Evolutionary conservation across 768 basidiomycete genomes (phyloP), one percentile per base, ranked within the genome.

Genomic region (Leucocoprinus leucothites): DNA sequence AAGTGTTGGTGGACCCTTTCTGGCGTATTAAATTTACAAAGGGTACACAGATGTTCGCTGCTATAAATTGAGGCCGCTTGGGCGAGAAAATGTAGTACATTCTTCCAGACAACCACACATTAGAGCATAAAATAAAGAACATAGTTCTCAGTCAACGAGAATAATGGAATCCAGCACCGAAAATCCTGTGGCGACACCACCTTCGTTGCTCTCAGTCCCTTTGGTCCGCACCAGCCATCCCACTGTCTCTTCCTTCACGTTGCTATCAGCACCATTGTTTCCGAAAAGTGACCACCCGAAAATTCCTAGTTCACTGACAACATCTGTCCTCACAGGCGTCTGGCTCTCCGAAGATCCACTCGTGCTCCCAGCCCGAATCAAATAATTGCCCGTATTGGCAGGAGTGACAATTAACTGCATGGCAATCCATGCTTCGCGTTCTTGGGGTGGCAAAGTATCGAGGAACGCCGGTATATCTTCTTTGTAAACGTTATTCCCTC

Each of bases 401-500:
- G 95, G 95, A 1, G 94, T 86, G 18, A 75, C 72, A 58, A 99
- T 99, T 61, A 98, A 73, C 57, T 89, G 86, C 96, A 98, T 98
- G 28, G 95, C 89, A 51, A 98, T 94, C 91, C 96, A 99, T 1
- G 90, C 94, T 59, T 83, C 79, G 7, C 86, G 80, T 63, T 91
- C 89, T 51, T 74, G 64, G 1, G 63, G 67, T 0, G 80, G 79
- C 2, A 98, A 74, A 5, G 64, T 64, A 13, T 86, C 82, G 2
- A 99, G 73, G 69, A 93, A 94, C 0, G 74, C 59, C 0, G 90
- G 91, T 47, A 98, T 96, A 46, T 85, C 84, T 2, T 74, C 74
- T 57, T 89, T 89, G 71, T 98, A 98, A 22, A 98, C 80, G 63
- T 99, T 99, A 63, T 98, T 97, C 7, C 96, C 96, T 0, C 96